These are phyloP conservation scores for Pseudomonodictys pantanalensis DNA, from an alignment of 495 filamentous ascomycete genomes.

Conservation along the genomic window DNA sequence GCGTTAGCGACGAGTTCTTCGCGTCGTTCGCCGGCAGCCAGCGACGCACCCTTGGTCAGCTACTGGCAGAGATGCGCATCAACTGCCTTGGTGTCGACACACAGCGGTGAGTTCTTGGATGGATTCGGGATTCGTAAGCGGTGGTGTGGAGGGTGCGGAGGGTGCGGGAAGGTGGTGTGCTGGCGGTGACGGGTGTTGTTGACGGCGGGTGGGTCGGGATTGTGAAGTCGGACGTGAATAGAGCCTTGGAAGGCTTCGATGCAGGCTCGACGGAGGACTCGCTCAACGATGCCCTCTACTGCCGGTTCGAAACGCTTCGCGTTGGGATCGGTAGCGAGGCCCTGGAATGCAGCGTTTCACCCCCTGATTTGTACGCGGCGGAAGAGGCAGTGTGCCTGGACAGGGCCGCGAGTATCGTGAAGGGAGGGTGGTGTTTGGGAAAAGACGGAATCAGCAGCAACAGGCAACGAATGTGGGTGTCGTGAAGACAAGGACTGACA, in stretches of 20 bases:
- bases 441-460: too few relatives aligned
- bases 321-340: slow-evolving; percentile 22
- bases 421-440: too few relatives aligned
- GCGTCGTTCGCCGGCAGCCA: background rate
- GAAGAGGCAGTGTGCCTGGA: slow-evolving; percentile 18
- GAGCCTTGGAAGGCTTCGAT: background rate
- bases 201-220: slow-evolving; percentile 5
- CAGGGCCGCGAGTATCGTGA: background rate
- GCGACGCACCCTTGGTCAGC: slow-evolving; percentile 26
- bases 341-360: slow-evolving; percentile 33
- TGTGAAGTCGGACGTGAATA: background rate
- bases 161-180: background rate
- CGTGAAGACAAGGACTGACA: slow-evolving; percentile 12
- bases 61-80: slow-evolving; percentile 13
- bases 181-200: background rate
- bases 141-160: background rate
- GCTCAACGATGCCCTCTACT: slow-evolving; percentile 34
- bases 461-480: slow-evolving; percentile 17
- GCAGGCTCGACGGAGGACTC: slow-evolving; percentile 28
- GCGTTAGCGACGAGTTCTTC: slow-evolving; percentile 7
- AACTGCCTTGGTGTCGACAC: slow-evolving; percentile 13
- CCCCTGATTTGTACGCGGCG: slow-evolving; percentile 22
- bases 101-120: background rate
- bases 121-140: background rate
- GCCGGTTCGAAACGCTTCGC: slow-evolving; percentile 32